These are phyloP conservation scores for Verruconis gallopava DNA, from an alignment of 2,329 filamentous ascomycete species.

Conservation along the genomic window DNA sequence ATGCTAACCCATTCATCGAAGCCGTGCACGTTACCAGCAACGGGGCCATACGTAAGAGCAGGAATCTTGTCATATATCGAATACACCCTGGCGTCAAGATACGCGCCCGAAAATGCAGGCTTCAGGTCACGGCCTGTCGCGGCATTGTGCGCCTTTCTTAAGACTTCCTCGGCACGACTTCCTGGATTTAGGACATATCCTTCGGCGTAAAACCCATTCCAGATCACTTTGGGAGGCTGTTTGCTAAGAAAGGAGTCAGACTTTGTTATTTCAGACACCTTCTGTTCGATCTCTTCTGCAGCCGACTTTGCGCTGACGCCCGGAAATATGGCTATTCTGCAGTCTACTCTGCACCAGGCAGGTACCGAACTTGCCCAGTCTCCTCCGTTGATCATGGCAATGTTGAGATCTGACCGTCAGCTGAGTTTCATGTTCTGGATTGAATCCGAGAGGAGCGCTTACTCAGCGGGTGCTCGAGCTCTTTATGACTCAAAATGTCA, in stretches of 20 bases:
- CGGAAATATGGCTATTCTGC: constrained; percentile 15
- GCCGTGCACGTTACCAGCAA: constrained; percentile 13
- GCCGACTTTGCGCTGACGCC: constrained; percentile 14
- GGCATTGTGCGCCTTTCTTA: constrained; percentile 13
- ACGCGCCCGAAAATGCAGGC: constrained; percentile 9
- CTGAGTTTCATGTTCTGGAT: constrained; percentile 13
- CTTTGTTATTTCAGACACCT: not conserved
- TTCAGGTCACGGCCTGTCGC: constrained; percentile 12
- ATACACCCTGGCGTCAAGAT: constrained; percentile 8
- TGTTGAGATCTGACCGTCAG: constrained; percentile 15
- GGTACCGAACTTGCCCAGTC: constrained; percentile 16
- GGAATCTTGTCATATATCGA: constrained; percentile 16
- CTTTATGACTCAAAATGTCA: not conserved
- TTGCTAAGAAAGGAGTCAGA: not conserved
- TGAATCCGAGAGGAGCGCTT: not conserved
- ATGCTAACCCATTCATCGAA: constrained; percentile 16
- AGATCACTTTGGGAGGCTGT: constrained; percentile 13
- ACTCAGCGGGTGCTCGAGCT: not conserved
- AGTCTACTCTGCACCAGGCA: constrained; percentile 16
- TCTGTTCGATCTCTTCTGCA: constrained; percentile 13
- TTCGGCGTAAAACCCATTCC: constrained; percentile 17
- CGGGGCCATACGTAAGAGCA: constrained; percentile 15
- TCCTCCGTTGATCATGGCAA: constrained; percentile 16
- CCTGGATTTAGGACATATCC: constrained; percentile 15
- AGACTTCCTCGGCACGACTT: constrained; percentile 13